Evolutionary conservation across 768 basidiomycete species (phyloP), one percentile per base, ranked within the genome.

Genomic region (Leccinum uliginosum): DNA sequence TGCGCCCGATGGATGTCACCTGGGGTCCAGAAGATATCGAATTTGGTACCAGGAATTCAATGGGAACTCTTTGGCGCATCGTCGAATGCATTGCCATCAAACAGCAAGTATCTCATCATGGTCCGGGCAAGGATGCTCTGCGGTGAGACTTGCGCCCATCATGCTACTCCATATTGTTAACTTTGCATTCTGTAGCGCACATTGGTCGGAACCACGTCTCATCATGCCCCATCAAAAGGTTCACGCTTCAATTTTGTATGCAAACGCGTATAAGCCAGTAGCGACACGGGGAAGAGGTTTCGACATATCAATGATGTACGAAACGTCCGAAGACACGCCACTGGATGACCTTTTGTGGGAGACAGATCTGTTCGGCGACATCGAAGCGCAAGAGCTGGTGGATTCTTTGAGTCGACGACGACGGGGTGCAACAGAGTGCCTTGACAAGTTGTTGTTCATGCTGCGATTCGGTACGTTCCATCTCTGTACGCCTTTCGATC

Each of bases 1-100:
- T 72, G 40, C 53, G 55, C 6, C 57, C 62, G 4, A 61, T 55
- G 44, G 47, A 63, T 27, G n/a, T 63, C 12, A 55, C 56, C 23
- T 63, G 60, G 60, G 49, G 59, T 4, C 62, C 60, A 5, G 57
- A 59, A 10, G 62, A 63, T 32, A 35, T 63, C 14, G 60, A 63
- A 24, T 61, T 53, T 17, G 62, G 60, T 14, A 56, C 29, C 30
- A 54, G 23, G 23, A 21, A 63, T 21, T 63, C 62, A 8, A 63
- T 63, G 62, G 45, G 26, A 23, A 1, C 12, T 4, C 6, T 29
- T 17, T 63, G 62, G 62, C 26, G 46, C 10, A 7, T 30, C 3
- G 14, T 59, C 3, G 61, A 64, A 47, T 50, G 29, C 7, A 6
- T 62, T 4, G 55, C 62, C 9, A 57, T 64, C 45, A 64, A 43